These are phyloP conservation scores for Nematocida parisii DNA, from an alignment of 371 early-diverging fungal genomes.

Conservation along the genomic window DNA sequence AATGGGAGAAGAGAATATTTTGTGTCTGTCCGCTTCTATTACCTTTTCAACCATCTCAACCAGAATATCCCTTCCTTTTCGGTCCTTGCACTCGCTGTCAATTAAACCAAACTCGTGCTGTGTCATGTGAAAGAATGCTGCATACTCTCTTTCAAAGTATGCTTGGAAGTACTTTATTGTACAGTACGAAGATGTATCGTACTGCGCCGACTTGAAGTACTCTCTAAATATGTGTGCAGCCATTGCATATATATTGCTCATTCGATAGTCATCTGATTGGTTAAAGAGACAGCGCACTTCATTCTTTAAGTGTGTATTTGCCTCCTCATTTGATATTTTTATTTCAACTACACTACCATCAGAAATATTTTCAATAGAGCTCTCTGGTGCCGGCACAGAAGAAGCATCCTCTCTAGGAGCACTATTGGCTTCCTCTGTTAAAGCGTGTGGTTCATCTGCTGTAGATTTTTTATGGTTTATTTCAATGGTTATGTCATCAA, in stretches of 20 bases:
- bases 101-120: neutral
- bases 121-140: neutral
- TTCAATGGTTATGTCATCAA: conserved; percentile 15
- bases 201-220: conserved; percentile 26
- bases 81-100: neutral
- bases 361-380: neutral
- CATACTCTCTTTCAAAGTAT: conserved; percentile 48
- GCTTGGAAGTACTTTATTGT: conserved; percentile 53
- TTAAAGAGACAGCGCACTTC: conserved; percentile 2
- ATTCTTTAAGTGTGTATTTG: neutral
- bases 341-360: neutral
- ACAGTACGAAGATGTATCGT: conserved; percentile 51
- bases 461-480: neutral
- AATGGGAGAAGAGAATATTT: conserved; percentile 33
- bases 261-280: neutral
- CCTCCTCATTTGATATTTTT: neutral
- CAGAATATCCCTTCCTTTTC: conserved; percentile 17
- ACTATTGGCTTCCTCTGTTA: neutral
- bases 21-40: conserved; percentile 14
- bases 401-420: neutral
- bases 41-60: neutral
- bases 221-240: conserved; percentile 13
- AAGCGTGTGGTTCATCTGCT: neutral
- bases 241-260: conserved; percentile 4
- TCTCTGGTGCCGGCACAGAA: neutral